Percentiles rank a stretch among this genome's conserved stretches.
These are phyloP conservation scores for Botrytis fragariae DNA, from an alignment of 2,329 filamentous ascomycete species.

Conservation along the genomic window DNA sequence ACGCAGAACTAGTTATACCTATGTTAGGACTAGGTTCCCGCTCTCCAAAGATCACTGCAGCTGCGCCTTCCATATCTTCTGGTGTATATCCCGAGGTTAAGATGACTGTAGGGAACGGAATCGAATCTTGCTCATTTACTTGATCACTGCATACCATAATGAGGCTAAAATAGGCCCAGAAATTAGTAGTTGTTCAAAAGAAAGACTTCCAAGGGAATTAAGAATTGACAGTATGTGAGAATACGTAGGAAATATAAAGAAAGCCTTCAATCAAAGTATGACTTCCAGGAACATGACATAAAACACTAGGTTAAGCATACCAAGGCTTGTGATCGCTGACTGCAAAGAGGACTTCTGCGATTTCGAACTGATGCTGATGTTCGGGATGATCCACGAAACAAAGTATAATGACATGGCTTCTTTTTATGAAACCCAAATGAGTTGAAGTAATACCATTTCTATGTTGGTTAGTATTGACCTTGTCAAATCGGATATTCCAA, in stretches of 20 bases:
- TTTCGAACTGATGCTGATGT: conserved; percentile 51
- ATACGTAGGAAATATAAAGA: background rate
- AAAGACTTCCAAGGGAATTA: background rate
- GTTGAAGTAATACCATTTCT: conserved; percentile 50
- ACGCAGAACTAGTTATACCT: background rate
- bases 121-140: conserved; percentile 41
- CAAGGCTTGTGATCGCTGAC: conserved; percentile 49
- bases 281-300: background rate
- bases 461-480: background rate
- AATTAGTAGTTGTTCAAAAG: background rate
- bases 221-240: background rate
- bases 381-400: conserved; percentile 43
- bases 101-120: conserved; percentile 51
- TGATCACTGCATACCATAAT: conserved; percentile 52
- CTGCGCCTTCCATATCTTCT: conserved; percentile 49
- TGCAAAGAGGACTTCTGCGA: conserved; percentile 44
- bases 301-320: background rate
- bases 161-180: conserved; percentile 37
- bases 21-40: conserved; percentile 4
- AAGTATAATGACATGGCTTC: conserved; percentile 46
- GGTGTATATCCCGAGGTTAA: conserved; percentile 50
- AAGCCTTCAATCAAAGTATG: background rate
- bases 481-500: background rate
- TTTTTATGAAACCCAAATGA: conserved; percentile 37
- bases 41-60: conserved; percentile 51